Evolutionary conservation across 2,329 filamentous ascomycete species (phyloP).

Genomic region (Diaporthe eres): DNA sequence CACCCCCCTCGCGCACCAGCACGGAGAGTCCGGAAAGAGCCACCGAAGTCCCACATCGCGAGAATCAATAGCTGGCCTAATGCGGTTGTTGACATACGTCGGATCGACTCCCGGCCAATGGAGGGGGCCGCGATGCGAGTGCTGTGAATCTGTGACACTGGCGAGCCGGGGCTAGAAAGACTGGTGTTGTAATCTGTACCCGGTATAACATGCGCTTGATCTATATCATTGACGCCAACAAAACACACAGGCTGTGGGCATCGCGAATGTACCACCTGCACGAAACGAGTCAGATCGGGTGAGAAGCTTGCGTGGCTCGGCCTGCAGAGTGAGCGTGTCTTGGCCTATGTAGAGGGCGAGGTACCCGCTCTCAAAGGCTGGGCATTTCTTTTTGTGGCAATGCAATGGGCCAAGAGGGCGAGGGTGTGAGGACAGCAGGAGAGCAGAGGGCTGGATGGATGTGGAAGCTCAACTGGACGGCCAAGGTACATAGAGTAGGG

Average conservation of each 20-base stretch:
- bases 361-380: slow-evolving; percentile 18
- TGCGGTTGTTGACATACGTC: slow-evolving; percentile 20
- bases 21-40: slow-evolving; percentile 26
- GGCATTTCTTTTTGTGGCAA: slow-evolving; percentile 27
- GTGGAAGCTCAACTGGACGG: background rate
- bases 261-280: background rate
- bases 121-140: background rate
- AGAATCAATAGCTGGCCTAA: background rate
- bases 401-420: background rate
- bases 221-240: background rate
- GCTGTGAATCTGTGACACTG: slow-evolving; percentile 28
- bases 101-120: slow-evolving; percentile 8
- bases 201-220: slow-evolving; percentile 16
- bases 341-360: slow-evolving; percentile 21
- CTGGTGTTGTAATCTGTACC: slow-evolving; percentile 1
- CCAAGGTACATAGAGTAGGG: background rate
- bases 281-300: slow-evolving; percentile 32
- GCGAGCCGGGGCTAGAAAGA: background rate
- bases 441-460: background rate
- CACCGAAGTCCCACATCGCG: slow-evolving; percentile 24
- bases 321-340: background rate
- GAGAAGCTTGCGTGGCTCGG: slow-evolving; percentile 31
- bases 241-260: background rate
- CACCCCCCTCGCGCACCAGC: background rate
- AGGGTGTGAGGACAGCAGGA: slow-evolving; percentile 2